Evolutionary conservation across 163 green algal species (phyloP), one percentile per base, ranked within the genome.

Genomic region (Chlamydomonas reinhardtii): DNA sequence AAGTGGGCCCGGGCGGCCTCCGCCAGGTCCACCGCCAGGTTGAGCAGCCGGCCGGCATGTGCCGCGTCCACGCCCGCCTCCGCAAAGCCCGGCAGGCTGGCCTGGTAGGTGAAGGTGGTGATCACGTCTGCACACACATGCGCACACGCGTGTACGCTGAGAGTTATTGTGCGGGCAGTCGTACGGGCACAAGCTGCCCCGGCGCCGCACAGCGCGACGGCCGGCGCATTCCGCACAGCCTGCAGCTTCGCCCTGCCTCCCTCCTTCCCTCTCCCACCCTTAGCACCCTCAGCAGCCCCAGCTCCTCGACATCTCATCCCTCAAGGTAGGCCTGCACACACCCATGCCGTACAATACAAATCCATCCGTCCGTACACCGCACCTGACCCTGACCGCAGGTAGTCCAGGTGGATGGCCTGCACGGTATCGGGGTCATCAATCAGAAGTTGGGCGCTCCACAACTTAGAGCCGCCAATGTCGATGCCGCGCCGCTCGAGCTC

Each of bases 81-180:
- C 29, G 66, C 31, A 31, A 90, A 85, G 25, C 86, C 86, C 35
- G 52, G 62, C 34, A 88, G 43, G 65, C 70, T 81, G 81, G 71
- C 81, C 35, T 87, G 81, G 71, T 87, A 87, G 17, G 81, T 87
- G 81, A 87, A 87, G 71, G 81, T 80, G 59, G 81, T 87, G 71
- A 87, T 80, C 24, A 87, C 59, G 31, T 87, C 79, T 85, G 43
- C 24, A 48, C 39, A 48, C 39, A 8, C 22, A 68, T n/a, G n/a
- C n/a, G n/a, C n/a, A n/a, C n/a, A n/a, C n/a, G n/a, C n/a, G n/a
- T n/a, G n/a, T n/a, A n/a, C n/a, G n/a, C n/a, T n/a, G n/a, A n/a
- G n/a, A n/a, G n/a, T n/a, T n/a, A n/a, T n/a, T n/a, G n/a, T n/a
- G n/a, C n/a, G n/a, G n/a, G n/a, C n/a, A n/a, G n/a, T n/a, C n/a